A percentile compares a stretch with the other conserved stretches of the same genome.
Conservation (phyloP, 108 stramenopile species). For the Bacterosira constricta region DNA sequence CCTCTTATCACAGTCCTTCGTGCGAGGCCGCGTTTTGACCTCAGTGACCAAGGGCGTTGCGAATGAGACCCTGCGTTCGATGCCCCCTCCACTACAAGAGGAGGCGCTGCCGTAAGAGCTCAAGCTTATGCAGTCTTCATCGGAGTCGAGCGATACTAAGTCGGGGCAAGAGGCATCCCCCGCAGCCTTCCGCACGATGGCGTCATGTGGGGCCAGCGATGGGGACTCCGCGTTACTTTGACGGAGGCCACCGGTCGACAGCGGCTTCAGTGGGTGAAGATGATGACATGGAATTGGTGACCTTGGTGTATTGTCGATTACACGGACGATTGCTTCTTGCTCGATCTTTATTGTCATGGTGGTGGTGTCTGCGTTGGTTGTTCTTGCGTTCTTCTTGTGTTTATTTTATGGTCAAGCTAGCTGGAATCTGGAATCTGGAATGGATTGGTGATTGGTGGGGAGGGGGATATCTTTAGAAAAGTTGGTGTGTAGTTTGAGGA, state of each 20-base stretch:
- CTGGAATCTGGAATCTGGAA: neutral
- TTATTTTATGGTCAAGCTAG: neutral
- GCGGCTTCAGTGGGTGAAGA: constrained; percentile 8
- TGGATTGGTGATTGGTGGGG: neutral
- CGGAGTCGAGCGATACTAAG: constrained; percentile 39
- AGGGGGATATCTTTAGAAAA: neutral
- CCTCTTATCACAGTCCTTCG: constrained; percentile 43
- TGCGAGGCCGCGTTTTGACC: constrained; percentile 67
- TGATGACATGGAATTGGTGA: constrained; percentile 30
- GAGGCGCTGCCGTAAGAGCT: constrained; percentile 62
- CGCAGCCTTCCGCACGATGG: neutral
- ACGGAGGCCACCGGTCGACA: neutral
- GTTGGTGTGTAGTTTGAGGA: neutral
- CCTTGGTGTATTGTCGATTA: constrained; percentile 41
- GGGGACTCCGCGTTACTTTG: neutral
- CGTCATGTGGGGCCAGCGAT: neutral
- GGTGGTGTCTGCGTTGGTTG: too few relatives aligned
- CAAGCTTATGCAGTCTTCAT: constrained; percentile 44
- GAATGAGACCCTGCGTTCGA: constrained; percentile 69
- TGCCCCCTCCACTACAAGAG: constrained; percentile 25
- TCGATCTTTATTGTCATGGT: constrained; percentile 83
- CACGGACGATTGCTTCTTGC: constrained; percentile 62
- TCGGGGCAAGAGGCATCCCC: constrained; percentile 41
- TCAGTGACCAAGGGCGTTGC: constrained; percentile 70
- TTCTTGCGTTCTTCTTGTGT: neutral